phyloP scores from a whole-genome alignment of 306 rosid genomes.

The Glycine tomentella region DNA sequence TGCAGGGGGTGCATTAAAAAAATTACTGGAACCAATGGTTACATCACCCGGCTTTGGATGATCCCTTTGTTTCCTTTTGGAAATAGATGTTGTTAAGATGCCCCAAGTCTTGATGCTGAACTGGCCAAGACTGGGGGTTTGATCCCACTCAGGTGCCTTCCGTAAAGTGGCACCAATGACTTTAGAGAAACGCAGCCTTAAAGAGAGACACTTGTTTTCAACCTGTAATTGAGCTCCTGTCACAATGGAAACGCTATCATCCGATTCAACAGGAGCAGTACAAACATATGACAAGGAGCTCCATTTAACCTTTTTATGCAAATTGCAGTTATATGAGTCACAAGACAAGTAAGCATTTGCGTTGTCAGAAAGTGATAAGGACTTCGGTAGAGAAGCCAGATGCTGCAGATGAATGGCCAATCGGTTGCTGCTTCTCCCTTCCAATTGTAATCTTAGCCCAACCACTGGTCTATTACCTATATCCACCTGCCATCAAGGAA shows the following conservation, averaged over 20 bases:
- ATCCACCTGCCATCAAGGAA: conserved; percentile 62
- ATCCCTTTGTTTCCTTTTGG: neutral
- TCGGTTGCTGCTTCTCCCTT: conserved; percentile 74
- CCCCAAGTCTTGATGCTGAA: neutral
- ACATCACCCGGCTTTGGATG: conserved; percentile 44
- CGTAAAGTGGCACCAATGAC: conserved; percentile 30
- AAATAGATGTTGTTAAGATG: neutral
- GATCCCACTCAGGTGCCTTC: conserved; percentile 42
- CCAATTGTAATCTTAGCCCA: conserved; percentile 72
- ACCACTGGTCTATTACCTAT: conserved; percentile 75
- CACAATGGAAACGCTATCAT: conserved; percentile 67
- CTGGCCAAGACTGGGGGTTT: neutral
- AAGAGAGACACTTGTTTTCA: conserved; percentile 50
- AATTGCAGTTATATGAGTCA: conserved; percentile 56
- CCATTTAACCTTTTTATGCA: conserved; percentile 68
- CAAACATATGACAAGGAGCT: conserved; percentile 82
- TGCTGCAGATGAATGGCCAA: conserved; percentile 79
- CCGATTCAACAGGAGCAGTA: conserved; percentile 90
- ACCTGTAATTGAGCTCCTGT: conserved; percentile 78
- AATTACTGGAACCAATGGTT: conserved; percentile 39
- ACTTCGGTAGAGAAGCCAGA: conserved; percentile 69
- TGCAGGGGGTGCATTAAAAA: conserved; percentile 14
- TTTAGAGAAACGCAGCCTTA: conserved; percentile 43
- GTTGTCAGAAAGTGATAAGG: conserved; percentile 68
- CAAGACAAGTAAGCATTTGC: conserved; percentile 54